phyloP scores from a whole-genome alignment of 306 rosid genomes.

The Alnus rubra region DNA sequence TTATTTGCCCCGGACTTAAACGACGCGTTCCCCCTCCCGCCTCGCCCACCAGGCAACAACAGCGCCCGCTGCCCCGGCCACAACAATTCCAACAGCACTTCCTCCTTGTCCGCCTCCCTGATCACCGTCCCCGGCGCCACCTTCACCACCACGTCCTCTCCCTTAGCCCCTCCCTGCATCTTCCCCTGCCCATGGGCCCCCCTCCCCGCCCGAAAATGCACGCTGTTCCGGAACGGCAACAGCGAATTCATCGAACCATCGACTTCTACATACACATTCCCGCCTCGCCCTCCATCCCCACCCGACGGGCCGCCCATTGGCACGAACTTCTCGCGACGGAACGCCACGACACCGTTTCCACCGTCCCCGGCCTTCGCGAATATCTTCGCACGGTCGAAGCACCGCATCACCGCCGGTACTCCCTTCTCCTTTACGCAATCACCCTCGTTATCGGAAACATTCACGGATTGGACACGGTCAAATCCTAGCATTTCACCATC shows the following conservation, averaged over 20 bases:
- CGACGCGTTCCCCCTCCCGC: slow-evolving; percentile 92
- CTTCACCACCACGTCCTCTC: slow-evolving; percentile 84
- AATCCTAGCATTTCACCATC: slow-evolving; percentile 18
- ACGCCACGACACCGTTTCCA: slow-evolving; percentile 89
- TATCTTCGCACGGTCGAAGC: slow-evolving; percentile 84
- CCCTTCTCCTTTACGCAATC: slow-evolving; percentile 72
- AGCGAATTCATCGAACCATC: slow-evolving; percentile 80
- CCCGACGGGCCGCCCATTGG: slow-evolving; percentile 93
- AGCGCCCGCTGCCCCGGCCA: slow-evolving; percentile 73
- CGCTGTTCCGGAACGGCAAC: slow-evolving; percentile 76
- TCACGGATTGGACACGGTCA: slow-evolving; percentile 16
- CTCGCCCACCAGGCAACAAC: slow-evolving; percentile 89
- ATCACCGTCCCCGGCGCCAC: slow-evolving; percentile 85
- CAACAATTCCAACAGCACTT: slow-evolving; percentile 75
- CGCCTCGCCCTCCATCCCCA: slow-evolving; percentile 94
- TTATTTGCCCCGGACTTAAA: slow-evolving; percentile 81
- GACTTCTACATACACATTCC: slow-evolving; percentile 78
- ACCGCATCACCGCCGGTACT: slow-evolving; percentile 90
- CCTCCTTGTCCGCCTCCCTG: slow-evolving; percentile 60
- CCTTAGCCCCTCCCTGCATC: slow-evolving; percentile 76
- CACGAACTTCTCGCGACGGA: slow-evolving; percentile 87
- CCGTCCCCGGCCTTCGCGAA: slow-evolving; percentile 78
- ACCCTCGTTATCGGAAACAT: slow-evolving; percentile 15
- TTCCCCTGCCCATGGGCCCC: slow-evolving; percentile 81
- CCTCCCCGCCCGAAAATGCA: slow-evolving; percentile 85